Evolutionary conservation across 1,139 yeast species (phyloP).

Genomic region (Geotrichum siamense): DNA sequence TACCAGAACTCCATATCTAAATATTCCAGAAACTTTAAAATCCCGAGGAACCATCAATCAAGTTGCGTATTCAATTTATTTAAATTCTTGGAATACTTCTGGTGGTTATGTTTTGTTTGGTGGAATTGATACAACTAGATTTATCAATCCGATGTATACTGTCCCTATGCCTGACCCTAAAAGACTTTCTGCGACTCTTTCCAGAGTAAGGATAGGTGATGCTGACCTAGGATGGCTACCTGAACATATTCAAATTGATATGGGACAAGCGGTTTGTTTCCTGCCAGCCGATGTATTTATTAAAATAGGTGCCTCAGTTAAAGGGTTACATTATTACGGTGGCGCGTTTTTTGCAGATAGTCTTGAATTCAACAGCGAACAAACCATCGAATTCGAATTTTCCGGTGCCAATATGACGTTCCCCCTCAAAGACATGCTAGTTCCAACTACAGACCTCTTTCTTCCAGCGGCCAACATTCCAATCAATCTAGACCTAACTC

Average conservation of each 20-base stretch:
- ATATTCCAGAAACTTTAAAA: conserved; percentile 21
- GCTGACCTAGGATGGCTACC: conserved; percentile 4
- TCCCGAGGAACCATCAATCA: conserved; percentile 40
- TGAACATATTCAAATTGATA: neutral
- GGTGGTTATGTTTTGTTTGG: conserved; percentile 42
- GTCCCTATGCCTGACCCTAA: conserved; percentile 13
- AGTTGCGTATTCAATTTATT: conserved; percentile 38
- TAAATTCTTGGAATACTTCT: conserved; percentile 21
- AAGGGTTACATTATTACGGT: conserved; percentile 6
- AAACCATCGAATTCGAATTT: conserved; percentile 4
- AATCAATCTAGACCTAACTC: conserved; percentile 13
- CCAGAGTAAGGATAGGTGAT: neutral
- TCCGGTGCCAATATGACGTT: conserved; percentile 2
- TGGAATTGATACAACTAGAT: conserved; percentile 45
- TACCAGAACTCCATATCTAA: conserved; percentile 17
- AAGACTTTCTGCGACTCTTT: neutral
- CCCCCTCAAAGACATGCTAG: conserved; percentile 4
- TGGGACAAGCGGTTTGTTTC: conserved; percentile 4
- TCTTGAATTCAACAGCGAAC: conserved; percentile 1
- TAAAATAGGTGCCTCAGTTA: conserved; percentile 1
- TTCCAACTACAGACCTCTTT: conserved; percentile 3
- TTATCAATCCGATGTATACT: conserved; percentile 33
- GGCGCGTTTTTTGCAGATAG: conserved; percentile 10
- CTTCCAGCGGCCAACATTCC: conserved; percentile 8
- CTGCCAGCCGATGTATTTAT: conserved; percentile 8